phyloP scores from a whole-genome alignment of 768 basidiomycete genomes.

The Naganishia antarctica region DNA sequence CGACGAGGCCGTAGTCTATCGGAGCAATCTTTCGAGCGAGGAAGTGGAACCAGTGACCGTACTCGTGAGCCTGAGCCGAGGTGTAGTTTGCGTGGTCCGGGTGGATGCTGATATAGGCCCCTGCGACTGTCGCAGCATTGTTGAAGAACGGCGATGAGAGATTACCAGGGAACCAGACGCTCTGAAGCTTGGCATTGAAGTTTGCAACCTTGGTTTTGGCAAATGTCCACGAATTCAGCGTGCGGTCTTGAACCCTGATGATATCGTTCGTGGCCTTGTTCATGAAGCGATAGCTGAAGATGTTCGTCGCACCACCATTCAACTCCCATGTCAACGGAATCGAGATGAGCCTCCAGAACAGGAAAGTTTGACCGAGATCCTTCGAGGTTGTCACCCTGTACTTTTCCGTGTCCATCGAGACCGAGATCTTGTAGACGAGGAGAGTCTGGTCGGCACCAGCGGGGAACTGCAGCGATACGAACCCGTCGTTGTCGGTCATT shows the following conservation, averaged over 20 bases:
- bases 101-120: constrained; percentile 2
- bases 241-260: constrained; percentile 19
- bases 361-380: constrained; percentile 9
- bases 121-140: not conserved
- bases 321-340: constrained; percentile 12
- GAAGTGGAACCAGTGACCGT: constrained; percentile 23
- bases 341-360: constrained; percentile 1
- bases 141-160: not conserved
- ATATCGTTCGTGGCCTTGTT: constrained; percentile 22
- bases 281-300: constrained; percentile 17
- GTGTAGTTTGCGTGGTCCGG: constrained; percentile 7
- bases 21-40: not conserved
- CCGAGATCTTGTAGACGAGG: constrained; percentile 1
- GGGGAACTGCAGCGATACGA: not conserved
- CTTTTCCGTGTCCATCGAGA: constrained; percentile 12
- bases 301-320: not conserved
- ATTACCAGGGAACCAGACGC: constrained; percentile 23
- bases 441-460: not conserved
- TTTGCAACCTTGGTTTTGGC: constrained; percentile 9
- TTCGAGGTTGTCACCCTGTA: constrained; percentile 12
- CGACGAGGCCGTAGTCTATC: not conserved
- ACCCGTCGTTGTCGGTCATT: constrained; percentile 1
- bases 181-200: not conserved
- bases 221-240: constrained; percentile 1
- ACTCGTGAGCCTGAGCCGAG: constrained; percentile 17